phyloP scores from a whole-genome alignment of 2,329 filamentous ascomycete species.

The Fusarium denticulatum region DNA sequence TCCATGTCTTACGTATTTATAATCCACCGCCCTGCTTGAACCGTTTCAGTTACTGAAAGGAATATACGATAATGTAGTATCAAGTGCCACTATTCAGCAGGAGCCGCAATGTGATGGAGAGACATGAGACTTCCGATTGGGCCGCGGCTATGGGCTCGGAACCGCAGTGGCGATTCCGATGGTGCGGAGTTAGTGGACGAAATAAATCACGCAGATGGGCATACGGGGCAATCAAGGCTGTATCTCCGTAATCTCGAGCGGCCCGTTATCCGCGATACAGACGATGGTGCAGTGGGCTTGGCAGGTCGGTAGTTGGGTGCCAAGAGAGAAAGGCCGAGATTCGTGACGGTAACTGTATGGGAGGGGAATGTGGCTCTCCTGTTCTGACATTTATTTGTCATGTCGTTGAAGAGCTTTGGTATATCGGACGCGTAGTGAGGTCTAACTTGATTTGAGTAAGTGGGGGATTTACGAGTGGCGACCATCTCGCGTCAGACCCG shows the following conservation, averaged over 20 bases:
- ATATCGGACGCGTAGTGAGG: neutral
- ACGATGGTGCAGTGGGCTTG: neutral
- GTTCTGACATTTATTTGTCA: neutral
- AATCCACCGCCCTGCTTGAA: neutral
- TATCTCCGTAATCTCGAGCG: neutral
- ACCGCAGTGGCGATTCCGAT: neutral
- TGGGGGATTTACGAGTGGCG: neutral
- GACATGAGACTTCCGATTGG: neutral
- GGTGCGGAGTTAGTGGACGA: neutral
- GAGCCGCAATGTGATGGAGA: neutral
- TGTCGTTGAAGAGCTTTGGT: neutral
- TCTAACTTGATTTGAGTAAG: neutral
- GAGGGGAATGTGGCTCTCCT: neutral
- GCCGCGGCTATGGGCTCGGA: neutral
- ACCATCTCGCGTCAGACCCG: neutral
- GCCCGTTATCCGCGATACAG: neutral
- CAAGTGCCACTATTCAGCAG: neutral
- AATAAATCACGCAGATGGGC: neutral
- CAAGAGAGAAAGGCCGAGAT: neutral
- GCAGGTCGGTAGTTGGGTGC: neutral
- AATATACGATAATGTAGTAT: neutral
- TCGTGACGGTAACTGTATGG: neutral
- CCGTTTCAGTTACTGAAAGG: neutral
- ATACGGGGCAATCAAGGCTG: neutral
- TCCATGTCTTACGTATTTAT: neutral